Evolutionary conservation across 2,329 filamentous ascomycete genomes (phyloP), one percentile per base, ranked within the genome.

Genomic region (Colletotrichum limetticola): DNA sequence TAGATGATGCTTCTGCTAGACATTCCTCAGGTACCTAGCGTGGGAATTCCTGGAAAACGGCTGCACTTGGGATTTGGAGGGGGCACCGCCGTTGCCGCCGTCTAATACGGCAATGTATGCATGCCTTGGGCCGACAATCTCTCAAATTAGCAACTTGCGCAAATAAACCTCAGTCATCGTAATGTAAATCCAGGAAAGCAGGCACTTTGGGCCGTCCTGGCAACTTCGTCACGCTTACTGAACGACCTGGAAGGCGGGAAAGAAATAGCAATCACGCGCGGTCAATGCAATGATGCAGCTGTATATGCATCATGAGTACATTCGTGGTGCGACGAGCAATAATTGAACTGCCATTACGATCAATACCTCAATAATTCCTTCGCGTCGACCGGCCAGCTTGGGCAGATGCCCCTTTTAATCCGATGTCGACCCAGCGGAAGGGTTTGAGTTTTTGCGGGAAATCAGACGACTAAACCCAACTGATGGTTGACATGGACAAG

Each of bases 371-470:
- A 19, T n/a, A 49, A 49, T 49, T 4, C 14, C 6, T 26, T 11
- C 53, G 16, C 22, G 14, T 55, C 30, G 9, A 49, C n/a, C 4
- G n/a, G 30, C 6, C 4, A 28, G 52, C 30, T 22, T 12, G 2
- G 6, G 22, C 16, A 26, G 35, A 49, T 22, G 8, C 46, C 37
- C n/a, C n/a, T 2, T 59, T 61, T 32, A 16, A 22, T 5, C 57
- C 46, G 65, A 37, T 65, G 37, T 69, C 26, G 46, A 60, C 32
- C 59, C n/a, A 55, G 70, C 28, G 14, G 30, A n/a, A 37, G 53
- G 69, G 53, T 52, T 72, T 35, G 59, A 12, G 12, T 64, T 32
- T 53, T n/a, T 1, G 5, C 8, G 24, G n/a, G 30, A 30, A 12
- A 16, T 60, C 30, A 63, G 42, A 42, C 42, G 62, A 65, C 12